Conservation (phyloP, 768 basidiomycete genomes). For the Pulveroboletus sp. region DNA sequence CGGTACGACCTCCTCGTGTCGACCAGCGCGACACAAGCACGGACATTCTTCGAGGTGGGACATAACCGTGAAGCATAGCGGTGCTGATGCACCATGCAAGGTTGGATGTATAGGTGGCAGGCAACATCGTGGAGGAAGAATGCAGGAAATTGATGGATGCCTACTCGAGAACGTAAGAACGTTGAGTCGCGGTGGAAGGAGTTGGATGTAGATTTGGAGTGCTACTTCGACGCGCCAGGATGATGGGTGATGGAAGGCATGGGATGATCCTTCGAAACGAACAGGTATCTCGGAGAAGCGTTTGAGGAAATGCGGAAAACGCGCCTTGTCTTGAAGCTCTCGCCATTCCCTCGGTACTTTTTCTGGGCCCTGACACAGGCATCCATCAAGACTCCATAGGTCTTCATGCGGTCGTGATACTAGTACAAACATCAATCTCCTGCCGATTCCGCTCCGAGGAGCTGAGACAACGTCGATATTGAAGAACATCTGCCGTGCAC, state of each 20-base stretch:
- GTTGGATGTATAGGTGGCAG: constrained; percentile 54
- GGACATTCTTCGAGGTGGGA: constrained; percentile 75
- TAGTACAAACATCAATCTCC: constrained; percentile 9
- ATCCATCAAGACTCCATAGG: too few relatives aligned
- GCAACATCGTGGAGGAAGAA: constrained; percentile 51
- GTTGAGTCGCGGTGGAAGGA: constrained; percentile 48
- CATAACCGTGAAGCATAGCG: constrained; percentile 63
- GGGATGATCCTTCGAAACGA: constrained; percentile 68
- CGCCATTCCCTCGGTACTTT: constrained; percentile 1
- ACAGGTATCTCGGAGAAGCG: constrained; percentile 60
- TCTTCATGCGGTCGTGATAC: constrained; percentile 9
- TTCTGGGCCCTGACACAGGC: not conserved
- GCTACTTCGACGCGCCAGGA: constrained; percentile 53
- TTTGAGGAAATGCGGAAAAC: constrained; percentile 50
- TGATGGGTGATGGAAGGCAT: constrained; percentile 63
- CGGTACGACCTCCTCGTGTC: not conserved
- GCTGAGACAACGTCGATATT: constrained; percentile 2
- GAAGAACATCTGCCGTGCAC: constrained; percentile 7
- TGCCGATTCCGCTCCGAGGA: constrained; percentile 4
- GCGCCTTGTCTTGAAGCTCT: constrained; percentile 31
- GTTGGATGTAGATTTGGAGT: constrained; percentile 48
- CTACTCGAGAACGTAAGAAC: constrained; percentile 43
- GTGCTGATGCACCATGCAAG: constrained; percentile 57
- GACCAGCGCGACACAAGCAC: constrained; percentile 40
- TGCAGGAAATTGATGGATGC: constrained; percentile 48